Base-by-base conservation (phyloP, 1,139 yeast species). In the Geotrichum histeridarum region DNA sequence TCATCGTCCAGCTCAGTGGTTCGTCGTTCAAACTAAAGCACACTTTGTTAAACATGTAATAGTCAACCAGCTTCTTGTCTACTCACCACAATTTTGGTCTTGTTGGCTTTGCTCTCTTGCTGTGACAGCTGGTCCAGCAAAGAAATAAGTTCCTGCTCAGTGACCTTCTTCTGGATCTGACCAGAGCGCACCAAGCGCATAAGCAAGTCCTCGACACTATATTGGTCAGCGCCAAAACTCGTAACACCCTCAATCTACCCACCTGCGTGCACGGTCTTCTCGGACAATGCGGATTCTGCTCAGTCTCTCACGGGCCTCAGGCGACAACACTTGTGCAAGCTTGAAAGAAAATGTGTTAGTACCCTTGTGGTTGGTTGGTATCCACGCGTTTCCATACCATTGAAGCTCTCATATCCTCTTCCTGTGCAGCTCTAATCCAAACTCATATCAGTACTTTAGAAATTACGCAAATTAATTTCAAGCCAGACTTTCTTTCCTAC, bases 241-340 rank as follows among this genome's bases (percentile, higher is more conserved):
- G 12, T 17, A 14, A 15, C 12, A 17, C 8, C 17, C 31, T 9
- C 9, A 14, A 9, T 22, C 27, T 8, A 54, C 59, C 35, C 48
- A 65, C 69, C 88, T 87, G 50, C 80, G 79, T 0, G 96, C 98
- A 53, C 98, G 77, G 56, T 93, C 98, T 1, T 95, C 94, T 65
- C 93, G 80, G 43, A 93, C 99, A 65, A 93, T 80, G 45, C 91
- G 77, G 33, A 93, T 95, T 57, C 99, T 77, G 37, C 93, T 81
- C 54, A 93, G 77, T 60, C 99, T 77, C 68, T 93, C 98, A 52
- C 95, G 77, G 0, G 98, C 99, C 51, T 79, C 81, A 7, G 90
- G 83, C 57, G 86, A 87, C 49, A 93, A 74, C 14, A 88, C 78
- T 61, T 86, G 91, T 3, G 88, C 78, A 54, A 91, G 72, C 71